Evolutionary conservation across 139 green algal species (phyloP).

Genomic region (Desmodesmus armatus): DNA sequence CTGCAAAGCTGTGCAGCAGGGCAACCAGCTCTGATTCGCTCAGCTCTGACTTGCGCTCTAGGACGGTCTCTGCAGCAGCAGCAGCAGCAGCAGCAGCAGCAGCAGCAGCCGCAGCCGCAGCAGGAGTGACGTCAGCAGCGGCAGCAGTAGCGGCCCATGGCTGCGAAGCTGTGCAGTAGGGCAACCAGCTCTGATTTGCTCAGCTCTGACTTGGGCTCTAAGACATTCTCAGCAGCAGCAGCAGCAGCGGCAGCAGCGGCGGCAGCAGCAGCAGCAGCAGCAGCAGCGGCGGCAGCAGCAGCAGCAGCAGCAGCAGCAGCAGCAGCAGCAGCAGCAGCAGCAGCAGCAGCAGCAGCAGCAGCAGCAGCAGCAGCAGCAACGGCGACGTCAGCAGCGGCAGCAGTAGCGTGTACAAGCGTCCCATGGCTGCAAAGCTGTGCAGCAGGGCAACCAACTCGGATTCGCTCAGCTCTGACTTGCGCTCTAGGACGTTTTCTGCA

Average conservation of each 20-base stretch:
- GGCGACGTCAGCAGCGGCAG: not conserved
- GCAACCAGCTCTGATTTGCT: slow-evolving; percentile 2
- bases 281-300: not conserved
- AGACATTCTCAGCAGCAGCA: not conserved
- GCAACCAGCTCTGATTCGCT: slow-evolving; percentile 4
- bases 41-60: not conserved
- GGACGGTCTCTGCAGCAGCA: too few relatives aligned
- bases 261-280: not conserved
- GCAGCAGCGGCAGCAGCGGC: not conserved
- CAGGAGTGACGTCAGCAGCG: not conserved
- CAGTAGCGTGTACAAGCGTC: too few relatives aligned
- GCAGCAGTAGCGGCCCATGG: slow-evolving; percentile 13
- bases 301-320: not conserved
- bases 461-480: not conserved
- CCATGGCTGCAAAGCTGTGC: slow-evolving; percentile 5
- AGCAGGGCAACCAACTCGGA: slow-evolving; percentile 6
- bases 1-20: slow-evolving; percentile 2
- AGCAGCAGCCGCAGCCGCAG: not conserved
- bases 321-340: not conserved
- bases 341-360: not conserved
- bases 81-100: not conserved
- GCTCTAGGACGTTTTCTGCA: not conserved
- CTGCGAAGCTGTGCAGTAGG: not conserved
- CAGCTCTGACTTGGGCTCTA: not conserved
- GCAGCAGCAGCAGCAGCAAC: not conserved